These are phyloP conservation scores for Russula foetens DNA, from an alignment of 768 basidiomycete genomes.

Conservation along the genomic window DNA sequence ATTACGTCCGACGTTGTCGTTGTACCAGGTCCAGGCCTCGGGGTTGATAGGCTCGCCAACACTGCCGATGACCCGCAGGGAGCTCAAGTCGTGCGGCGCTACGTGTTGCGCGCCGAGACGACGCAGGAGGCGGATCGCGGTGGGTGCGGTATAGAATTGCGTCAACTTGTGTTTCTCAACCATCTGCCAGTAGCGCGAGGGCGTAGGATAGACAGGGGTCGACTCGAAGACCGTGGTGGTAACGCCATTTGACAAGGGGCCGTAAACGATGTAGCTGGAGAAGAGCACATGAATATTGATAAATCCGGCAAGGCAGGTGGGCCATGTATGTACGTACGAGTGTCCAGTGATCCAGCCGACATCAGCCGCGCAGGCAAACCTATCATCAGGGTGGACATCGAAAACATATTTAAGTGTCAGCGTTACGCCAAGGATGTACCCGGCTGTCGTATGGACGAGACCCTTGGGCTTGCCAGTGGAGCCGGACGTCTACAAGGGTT, in stretches of 20 bases:
- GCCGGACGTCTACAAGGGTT: conserved; percentile 65
- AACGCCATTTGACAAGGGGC: conserved; percentile 80
- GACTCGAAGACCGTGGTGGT: conserved; percentile 91
- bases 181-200: conserved; percentile 94
- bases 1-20: conserved; percentile 82
- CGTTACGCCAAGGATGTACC: conserved; percentile 87
- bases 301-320: background rate
- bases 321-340: conserved; percentile 38
- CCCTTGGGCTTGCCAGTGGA: conserved; percentile 97
- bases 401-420: conserved; percentile 96
- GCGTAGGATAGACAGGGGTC: conserved; percentile 94
- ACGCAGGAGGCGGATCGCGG: conserved; percentile 88
- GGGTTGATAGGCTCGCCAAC: conserved; percentile 99
- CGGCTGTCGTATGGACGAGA: conserved; percentile 83
- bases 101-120: conserved; percentile 83
- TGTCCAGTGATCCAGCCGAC: conserved; percentile 99
- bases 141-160: conserved; percentile 92
- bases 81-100: conserved; percentile 70
- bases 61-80: conserved; percentile 78
- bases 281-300: background rate
- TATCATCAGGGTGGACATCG: conserved; percentile 94
- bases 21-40: conserved; percentile 99
- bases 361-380: conserved; percentile 97
- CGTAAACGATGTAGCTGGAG: conserved; percentile 83
- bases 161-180: conserved; percentile 91